A percentile compares a stretch with the other conserved stretches of the same genome.
phyloP scores from a whole-genome alignment of 805 yeast genomes.

The Yamadazyma olivae region DNA sequence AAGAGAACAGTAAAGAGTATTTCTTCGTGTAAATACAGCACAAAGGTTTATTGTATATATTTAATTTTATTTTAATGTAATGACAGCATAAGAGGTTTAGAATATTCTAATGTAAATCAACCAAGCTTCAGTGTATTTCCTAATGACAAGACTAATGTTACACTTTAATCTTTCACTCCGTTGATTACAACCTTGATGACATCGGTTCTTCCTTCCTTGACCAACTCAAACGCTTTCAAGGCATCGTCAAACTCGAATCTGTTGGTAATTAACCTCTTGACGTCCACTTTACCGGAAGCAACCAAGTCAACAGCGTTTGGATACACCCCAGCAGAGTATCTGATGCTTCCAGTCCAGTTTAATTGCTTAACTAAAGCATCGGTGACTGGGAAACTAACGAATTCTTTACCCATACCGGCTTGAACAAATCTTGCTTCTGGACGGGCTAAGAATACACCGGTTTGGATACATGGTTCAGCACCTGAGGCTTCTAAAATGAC shows the following conservation, averaged over 20 bases:
- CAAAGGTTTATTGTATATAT: too few relatives aligned
- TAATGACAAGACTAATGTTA: too few relatives aligned
- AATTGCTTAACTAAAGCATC: slow-evolving; percentile 19
- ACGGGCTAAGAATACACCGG: slow-evolving; percentile 13
- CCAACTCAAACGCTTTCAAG: slow-evolving; percentile 18
- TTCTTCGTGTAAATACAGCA: background rate
- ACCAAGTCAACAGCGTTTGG: slow-evolving; percentile 19
- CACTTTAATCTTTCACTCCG: slow-evolving; percentile 5
- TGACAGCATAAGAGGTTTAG: too few relatives aligned
- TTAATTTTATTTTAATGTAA: too few relatives aligned
- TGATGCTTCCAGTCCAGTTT: slow-evolving; percentile 16
- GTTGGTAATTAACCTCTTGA: slow-evolving; percentile 17
- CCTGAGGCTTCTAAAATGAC: slow-evolving; percentile 24
- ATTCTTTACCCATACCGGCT: slow-evolving; percentile 19
- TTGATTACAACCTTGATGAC: slow-evolving; percentile 17
- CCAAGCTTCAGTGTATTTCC: too few relatives aligned
- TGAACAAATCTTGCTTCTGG: slow-evolving; percentile 17
- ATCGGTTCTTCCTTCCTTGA: slow-evolving; percentile 14
- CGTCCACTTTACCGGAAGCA: slow-evolving; percentile 13
- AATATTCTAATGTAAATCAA: too few relatives aligned
- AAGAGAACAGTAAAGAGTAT: background rate
- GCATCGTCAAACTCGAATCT: slow-evolving; percentile 19
- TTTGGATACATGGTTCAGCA: slow-evolving; percentile 37
- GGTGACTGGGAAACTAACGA: slow-evolving; percentile 19
- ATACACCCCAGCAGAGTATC: slow-evolving; percentile 17